phyloP scores from a whole-genome alignment of 805 yeast species.

The Candida vartiovaarae region DNA sequence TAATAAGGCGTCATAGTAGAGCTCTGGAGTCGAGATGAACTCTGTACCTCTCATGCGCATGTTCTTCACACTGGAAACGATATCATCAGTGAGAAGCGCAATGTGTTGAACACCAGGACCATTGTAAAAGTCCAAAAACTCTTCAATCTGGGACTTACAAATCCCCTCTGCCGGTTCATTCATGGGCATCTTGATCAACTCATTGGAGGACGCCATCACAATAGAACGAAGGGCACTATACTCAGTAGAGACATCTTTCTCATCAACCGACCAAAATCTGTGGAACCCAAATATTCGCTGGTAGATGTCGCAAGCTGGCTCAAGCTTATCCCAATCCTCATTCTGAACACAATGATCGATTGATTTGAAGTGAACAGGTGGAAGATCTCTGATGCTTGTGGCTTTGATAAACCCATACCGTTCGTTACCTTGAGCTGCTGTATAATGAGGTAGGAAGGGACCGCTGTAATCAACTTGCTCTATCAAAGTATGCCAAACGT shows the following conservation, averaged over 20 bases:
- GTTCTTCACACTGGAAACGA: conserved; percentile 45
- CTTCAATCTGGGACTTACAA: conserved; percentile 73
- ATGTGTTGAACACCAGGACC: conserved; percentile 87
- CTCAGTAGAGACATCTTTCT: conserved; percentile 61
- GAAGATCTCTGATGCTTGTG: conserved; percentile 14
- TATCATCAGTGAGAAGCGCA: conserved; percentile 60
- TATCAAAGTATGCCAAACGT: conserved; percentile 63
- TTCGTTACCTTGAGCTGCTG: conserved; percentile 1
- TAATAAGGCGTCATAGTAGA: conserved; percentile 49
- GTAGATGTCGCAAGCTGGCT: conserved; percentile 50
- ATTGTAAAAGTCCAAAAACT: conserved; percentile 62
- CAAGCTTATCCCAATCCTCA: conserved; percentile 64
- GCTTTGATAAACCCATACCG: conserved; percentile 2
- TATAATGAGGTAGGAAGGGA: conserved; percentile 46
- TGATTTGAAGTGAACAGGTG: conserved; percentile 32
- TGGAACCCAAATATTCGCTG: conserved; percentile 64
- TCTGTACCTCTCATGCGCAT: conserved; percentile 60
- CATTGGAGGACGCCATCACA: conserved; percentile 68
- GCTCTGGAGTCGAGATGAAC: conserved; percentile 53
- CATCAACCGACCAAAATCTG: conserved; percentile 81
- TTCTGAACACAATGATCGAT: conserved; percentile 84
- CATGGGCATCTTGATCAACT: conserved; percentile 68
- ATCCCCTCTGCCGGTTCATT: conserved; percentile 75
- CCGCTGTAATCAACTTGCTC: conserved; percentile 33
- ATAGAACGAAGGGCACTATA: conserved; percentile 64